A percentile compares a stretch with the other conserved stretches of the same genome.
These are phyloP conservation scores for Mycena alexandri DNA, from an alignment of 768 basidiomycete species.

Conservation along the genomic window DNA sequence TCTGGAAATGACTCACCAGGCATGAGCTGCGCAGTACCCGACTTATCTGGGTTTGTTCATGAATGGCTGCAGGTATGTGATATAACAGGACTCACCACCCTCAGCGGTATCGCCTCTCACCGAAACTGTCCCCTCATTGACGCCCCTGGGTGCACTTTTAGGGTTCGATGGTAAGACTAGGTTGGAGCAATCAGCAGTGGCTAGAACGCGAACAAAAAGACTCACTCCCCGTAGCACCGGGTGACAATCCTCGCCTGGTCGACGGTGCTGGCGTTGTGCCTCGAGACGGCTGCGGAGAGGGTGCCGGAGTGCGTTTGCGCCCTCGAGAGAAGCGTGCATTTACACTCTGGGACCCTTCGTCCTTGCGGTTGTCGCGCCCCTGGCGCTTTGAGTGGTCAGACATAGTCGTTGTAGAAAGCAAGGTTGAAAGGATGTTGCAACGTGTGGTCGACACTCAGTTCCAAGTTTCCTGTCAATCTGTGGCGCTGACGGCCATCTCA, in stretches of 20 bases:
- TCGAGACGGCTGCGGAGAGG: conserved; percentile 8
- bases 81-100: conserved; percentile 2
- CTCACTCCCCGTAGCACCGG: too few relatives aligned
- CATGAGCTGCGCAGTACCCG: conserved; percentile 3
- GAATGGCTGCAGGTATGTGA: conserved; percentile 15
- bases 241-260: neutral
- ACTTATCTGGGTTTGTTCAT: neutral
- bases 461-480: conserved; percentile 2
- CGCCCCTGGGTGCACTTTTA: too few relatives aligned
- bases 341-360: neutral
- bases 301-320: conserved; percentile 3
- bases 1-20: too few relatives aligned
- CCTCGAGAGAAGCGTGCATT: too few relatives aligned
- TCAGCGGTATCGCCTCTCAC: neutral
- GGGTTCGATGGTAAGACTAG: too few relatives aligned
- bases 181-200: too few relatives aligned
- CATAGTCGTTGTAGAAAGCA: neutral
- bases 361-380: neutral
- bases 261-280: neutral
- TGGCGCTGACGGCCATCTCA: conserved; percentile 6
- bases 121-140: conserved; percentile 11
- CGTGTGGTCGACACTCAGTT: too few relatives aligned
- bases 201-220: too few relatives aligned
- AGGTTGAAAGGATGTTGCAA: too few relatives aligned
- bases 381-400: neutral